Conservation (phyloP, 768 basidiomycete species). For the Rhodotorula babjevae region DNA sequence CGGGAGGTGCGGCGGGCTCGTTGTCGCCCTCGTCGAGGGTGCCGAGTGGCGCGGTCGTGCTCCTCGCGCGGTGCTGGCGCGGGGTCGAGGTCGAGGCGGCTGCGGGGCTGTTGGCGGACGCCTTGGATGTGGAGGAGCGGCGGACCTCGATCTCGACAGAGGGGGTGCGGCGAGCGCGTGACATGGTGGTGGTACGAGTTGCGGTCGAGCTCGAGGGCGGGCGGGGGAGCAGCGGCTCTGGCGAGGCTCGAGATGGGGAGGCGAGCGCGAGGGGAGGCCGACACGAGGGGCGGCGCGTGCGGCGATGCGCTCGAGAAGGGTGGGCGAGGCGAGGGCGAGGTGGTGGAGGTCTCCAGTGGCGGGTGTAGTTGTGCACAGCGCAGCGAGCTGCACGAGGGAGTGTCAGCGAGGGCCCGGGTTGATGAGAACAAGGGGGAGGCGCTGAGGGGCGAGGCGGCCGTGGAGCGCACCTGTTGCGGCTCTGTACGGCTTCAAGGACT, state of each 20-base stretch:
- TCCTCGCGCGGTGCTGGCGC: neutral
- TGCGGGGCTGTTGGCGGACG: neutral
- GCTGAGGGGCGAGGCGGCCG: neutral
- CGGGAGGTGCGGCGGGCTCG: neutral
- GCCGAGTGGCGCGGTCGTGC: neutral
- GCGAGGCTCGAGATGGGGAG: too few relatives aligned
- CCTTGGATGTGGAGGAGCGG: slow-evolving; percentile 9
- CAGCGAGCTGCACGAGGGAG: neutral
- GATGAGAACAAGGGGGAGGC: neutral
- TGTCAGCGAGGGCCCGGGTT: too few relatives aligned
- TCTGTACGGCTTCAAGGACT: too few relatives aligned
- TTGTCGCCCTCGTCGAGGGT: neutral
- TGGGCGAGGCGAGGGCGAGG: too few relatives aligned
- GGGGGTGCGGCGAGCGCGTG: neutral
- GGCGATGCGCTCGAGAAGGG: too few relatives aligned
- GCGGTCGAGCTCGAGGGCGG: too few relatives aligned
- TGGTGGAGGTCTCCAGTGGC: too few relatives aligned
- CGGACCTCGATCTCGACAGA: slow-evolving; percentile 8
- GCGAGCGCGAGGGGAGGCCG: too few relatives aligned
- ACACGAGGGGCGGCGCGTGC: too few relatives aligned
- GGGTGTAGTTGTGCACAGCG: too few relatives aligned
- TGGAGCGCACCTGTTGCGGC: neutral
- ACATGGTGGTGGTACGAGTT: neutral
- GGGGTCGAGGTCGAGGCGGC: neutral
- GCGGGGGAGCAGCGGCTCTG: too few relatives aligned